Conservation (phyloP, 108 stramenopile genomes). For the Schizochytrium sp. region DNA sequence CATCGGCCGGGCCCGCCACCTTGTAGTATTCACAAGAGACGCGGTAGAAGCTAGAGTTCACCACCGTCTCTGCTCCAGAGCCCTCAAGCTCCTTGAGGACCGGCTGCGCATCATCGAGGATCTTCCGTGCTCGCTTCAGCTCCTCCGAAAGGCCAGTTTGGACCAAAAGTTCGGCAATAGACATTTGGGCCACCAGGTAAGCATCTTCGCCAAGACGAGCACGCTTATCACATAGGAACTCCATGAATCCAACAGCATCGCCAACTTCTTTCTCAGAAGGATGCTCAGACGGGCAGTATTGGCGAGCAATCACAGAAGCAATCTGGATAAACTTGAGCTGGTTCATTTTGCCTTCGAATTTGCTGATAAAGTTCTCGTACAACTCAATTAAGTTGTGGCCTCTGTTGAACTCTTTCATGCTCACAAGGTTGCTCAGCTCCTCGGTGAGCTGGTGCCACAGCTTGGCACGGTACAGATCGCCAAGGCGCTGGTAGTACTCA, state of each 20-base stretch:
- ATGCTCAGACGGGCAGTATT: not conserved
- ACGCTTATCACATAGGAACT: constrained; percentile 50
- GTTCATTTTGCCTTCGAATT: constrained; percentile 83
- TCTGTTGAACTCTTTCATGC: constrained; percentile 67
- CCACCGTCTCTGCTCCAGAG: constrained; percentile 76
- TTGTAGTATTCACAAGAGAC: constrained; percentile 89
- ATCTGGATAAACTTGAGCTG: constrained; percentile 88
- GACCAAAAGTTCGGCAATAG: constrained; percentile 44
- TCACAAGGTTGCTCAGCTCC: constrained; percentile 80
- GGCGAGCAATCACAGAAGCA: constrained; percentile 68
- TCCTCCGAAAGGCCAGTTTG: constrained; percentile 57
- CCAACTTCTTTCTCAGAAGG: not conserved
- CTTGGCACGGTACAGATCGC: constrained; percentile 80
- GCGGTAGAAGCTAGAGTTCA: constrained; percentile 90
- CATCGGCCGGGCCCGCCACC: constrained; percentile 92
- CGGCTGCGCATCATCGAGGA: constrained; percentile 72
- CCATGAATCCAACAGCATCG: constrained; percentile 60
- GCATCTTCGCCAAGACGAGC: constrained; percentile 58
- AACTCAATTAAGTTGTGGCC: constrained; percentile 77
- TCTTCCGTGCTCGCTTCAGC: constrained; percentile 76
- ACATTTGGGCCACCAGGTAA: constrained; percentile 51
- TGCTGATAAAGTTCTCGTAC: constrained; percentile 72
- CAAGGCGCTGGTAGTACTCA: constrained; percentile 82
- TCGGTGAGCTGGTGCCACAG: constrained; percentile 96
- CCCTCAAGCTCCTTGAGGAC: constrained; percentile 75